These are phyloP conservation scores for Mucor velutinosus DNA, from an alignment of 371 early-diverging fungal genomes.

Conservation along the genomic window DNA sequence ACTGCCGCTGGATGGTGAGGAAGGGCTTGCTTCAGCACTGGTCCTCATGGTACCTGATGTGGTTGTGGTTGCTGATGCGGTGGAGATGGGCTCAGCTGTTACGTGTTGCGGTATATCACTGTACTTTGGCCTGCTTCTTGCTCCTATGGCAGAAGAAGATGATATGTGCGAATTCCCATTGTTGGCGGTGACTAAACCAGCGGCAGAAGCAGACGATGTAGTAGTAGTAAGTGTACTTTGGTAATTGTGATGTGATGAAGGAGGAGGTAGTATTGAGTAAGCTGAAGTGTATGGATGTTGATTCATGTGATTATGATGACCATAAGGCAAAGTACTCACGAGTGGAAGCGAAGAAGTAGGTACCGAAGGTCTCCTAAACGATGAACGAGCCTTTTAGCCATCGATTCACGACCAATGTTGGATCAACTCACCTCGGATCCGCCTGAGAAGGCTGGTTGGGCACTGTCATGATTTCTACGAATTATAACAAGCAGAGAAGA, in stretches of 20 bases:
- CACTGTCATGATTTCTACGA: slow-evolving; percentile 6
- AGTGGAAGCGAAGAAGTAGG: slow-evolving; percentile 16
- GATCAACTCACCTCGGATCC: slow-evolving; percentile 10
- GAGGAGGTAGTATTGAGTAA: neutral
- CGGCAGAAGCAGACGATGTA: neutral
- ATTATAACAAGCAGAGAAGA: neutral
- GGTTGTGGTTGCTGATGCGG: neutral
- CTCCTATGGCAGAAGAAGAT: neutral
- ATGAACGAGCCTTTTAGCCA: neutral
- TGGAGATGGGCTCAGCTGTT: neutral
- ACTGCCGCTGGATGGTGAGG: slow-evolving; percentile 4
- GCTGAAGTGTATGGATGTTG: neutral
- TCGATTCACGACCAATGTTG: neutral
- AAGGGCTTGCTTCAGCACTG: neutral
- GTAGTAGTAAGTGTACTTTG: neutral
- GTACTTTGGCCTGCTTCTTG: neutral
- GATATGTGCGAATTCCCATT: neutral
- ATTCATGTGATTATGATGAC: slow-evolving; percentile 10
- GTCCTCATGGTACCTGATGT: neutral
- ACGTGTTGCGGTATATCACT: neutral
- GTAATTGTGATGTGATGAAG: neutral
- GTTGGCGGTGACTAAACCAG: slow-evolving; percentile 5
- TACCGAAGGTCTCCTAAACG: slow-evolving; percentile 5
- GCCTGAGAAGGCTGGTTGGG: slow-evolving; percentile 14
- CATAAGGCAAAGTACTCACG: slow-evolving; percentile 12